Evolutionary conservation across 1,284 basidiomycete species (phyloP).

Genomic region (Trametes pubescens): DNA sequence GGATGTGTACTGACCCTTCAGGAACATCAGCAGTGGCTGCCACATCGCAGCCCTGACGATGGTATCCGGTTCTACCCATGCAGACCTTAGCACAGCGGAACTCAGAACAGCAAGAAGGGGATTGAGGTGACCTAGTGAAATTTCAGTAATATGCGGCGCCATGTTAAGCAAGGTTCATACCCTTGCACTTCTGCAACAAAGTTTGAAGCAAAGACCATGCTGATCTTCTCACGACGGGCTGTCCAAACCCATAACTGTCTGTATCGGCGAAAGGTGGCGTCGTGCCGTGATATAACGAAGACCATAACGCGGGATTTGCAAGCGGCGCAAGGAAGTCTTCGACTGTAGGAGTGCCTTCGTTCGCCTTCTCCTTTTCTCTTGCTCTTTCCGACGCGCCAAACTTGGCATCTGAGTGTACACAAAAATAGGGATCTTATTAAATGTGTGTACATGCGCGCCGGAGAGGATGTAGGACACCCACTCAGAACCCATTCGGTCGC

Average conservation of each 20-base stretch:
- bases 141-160: constrained; percentile 1
- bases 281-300: constrained; percentile 56
- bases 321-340: constrained; percentile 50
- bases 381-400: constrained; percentile 18
- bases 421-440: constrained; percentile 17
- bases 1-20: constrained; percentile 61
- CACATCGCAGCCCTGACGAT: constrained; percentile 75
- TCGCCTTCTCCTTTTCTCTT: constrained; percentile 34
- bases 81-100: constrained; percentile 69
- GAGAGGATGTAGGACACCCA: constrained; percentile 45
- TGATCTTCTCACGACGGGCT: constrained; percentile 73
- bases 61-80: constrained; percentile 80
- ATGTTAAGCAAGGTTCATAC: constrained; percentile 39
- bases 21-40: constrained; percentile 72
- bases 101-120: constrained; percentile 58
- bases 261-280: constrained; percentile 54
- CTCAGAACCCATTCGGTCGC: constrained; percentile 72
- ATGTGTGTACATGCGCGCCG: constrained; percentile 19
- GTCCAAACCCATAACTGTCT: constrained; percentile 62
- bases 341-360: constrained; percentile 23
- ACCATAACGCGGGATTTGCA: constrained; percentile 66
- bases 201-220: constrained; percentile 63
- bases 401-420: constrained; percentile 23
- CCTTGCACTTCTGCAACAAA: constrained; percentile 53
- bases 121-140: constrained; percentile 47